These are phyloP conservation scores for Neurospora crassa DNA, from an alignment of 2,329 filamentous ascomycete genomes.

Conservation along the genomic window DNA sequence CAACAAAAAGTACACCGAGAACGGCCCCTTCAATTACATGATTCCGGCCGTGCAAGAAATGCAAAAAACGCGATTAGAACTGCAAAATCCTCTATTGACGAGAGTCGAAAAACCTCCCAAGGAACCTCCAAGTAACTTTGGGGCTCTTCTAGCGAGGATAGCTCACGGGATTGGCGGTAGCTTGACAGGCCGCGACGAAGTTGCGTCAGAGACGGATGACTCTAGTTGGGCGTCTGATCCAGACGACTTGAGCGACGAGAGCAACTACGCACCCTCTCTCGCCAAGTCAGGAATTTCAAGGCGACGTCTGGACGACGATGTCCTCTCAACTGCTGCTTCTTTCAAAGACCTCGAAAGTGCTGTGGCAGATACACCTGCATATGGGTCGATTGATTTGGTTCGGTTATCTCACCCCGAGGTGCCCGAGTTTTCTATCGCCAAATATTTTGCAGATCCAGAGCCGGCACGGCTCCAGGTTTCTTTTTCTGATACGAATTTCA, in stretches of 20 bases:
- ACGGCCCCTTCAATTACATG: conserved; percentile 42
- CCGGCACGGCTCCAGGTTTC: conserved; percentile 37
- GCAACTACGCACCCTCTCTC: conserved; percentile 39
- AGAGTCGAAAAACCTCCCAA: conserved; percentile 34
- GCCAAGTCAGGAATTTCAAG: conserved; percentile 38
- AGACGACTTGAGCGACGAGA: conserved; percentile 42
- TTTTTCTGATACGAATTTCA: conserved; percentile 48
- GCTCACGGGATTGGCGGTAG: conserved; percentile 25
- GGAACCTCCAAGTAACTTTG: conserved; percentile 26
- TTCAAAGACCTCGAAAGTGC: conserved; percentile 37
- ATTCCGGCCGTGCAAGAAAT: conserved; percentile 23
- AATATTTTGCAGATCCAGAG: conserved; percentile 51
- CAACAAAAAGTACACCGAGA: conserved; percentile 49
- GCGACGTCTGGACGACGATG: conserved; percentile 40
- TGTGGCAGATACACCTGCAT: conserved; percentile 37
- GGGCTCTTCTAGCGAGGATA: conserved; percentile 28
- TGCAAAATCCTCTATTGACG: conserved; percentile 33
- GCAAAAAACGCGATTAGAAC: conserved; percentile 20
- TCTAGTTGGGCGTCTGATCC: conserved; percentile 45
- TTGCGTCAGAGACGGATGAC: conserved; percentile 36
- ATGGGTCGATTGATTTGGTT: conserved; percentile 39
- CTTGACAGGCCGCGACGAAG: conserved; percentile 29
- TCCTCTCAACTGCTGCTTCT: conserved; percentile 41
- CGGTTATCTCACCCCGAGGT: conserved; percentile 38
- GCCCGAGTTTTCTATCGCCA: conserved; percentile 39